phyloP scores from a whole-genome alignment of 352 stramenopile species.

The Globisporangium yorkense region DNA sequence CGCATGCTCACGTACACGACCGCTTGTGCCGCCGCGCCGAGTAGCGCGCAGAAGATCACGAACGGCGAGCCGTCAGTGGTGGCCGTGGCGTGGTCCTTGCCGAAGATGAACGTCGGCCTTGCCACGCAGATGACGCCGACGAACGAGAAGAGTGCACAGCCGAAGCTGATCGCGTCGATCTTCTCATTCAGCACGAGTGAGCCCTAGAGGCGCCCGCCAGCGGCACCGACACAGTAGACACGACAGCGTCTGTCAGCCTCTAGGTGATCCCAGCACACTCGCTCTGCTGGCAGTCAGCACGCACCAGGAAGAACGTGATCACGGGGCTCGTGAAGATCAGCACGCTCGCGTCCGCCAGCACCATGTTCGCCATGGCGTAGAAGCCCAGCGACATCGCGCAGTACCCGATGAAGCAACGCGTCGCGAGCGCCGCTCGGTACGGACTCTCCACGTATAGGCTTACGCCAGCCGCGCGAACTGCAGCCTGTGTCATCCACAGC shows the following conservation, averaged over 20 bases:
- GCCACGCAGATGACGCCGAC: constrained; percentile 29
- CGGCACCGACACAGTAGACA: too few species aligned
- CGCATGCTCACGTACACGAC: constrained; percentile 29
- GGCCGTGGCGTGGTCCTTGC: constrained; percentile 1
- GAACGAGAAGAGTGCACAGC: constrained; percentile 29
- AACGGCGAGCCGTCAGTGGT: constrained; percentile 20
- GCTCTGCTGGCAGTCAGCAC: neutral
- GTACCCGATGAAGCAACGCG: constrained; percentile 39
- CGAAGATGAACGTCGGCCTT: constrained; percentile 29
- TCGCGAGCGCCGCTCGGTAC: constrained; percentile 26
- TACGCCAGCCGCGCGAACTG: constrained; percentile 22
- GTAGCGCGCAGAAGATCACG: constrained; percentile 20
- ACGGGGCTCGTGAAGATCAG: constrained; percentile 66
- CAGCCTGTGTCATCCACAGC: constrained; percentile 16
- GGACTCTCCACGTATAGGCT: constrained; percentile 29
- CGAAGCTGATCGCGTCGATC: constrained; percentile 26
- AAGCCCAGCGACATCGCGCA: constrained; percentile 41
- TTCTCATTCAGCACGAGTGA: constrained; percentile 23
- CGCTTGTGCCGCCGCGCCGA: constrained; percentile 17
- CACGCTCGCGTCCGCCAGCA: constrained; percentile 54
- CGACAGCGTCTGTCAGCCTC: too few species aligned
- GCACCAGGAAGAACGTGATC: constrained; percentile 52
- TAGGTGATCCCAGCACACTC: neutral
- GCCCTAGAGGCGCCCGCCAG: constrained; percentile 8
- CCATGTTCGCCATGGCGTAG: constrained; percentile 49